Conservation (phyloP, 2,329 filamentous ascomycete genomes). For the Exophiala alcalophila region DNA sequence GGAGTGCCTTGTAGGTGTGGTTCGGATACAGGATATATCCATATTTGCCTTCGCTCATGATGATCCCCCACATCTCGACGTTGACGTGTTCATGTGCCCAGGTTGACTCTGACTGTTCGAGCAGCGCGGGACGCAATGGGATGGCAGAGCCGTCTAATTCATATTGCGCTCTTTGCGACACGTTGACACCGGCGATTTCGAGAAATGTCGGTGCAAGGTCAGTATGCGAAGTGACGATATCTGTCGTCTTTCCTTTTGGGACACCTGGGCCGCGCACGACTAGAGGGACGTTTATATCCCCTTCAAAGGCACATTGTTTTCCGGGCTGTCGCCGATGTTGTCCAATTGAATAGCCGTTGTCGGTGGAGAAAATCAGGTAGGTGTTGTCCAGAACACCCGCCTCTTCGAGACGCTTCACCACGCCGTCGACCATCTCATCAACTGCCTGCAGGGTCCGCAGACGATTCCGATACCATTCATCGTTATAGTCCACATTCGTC, state of each 20-base stretch:
- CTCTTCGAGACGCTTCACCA: conserved; percentile 44
- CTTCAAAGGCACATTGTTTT: conserved; percentile 58
- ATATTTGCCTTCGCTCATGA: conserved; percentile 35
- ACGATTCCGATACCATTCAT: conserved; percentile 52
- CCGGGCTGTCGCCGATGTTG: conserved; percentile 59
- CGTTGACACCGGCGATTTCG: conserved; percentile 18
- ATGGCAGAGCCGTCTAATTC: conserved; percentile 60
- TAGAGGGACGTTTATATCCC: conserved; percentile 60
- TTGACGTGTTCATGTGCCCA: conserved; percentile 55
- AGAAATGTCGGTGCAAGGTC: conserved; percentile 63
- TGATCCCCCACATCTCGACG: conserved; percentile 56
- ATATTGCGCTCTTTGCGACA: conserved; percentile 33
- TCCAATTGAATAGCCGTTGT: conserved; percentile 61
- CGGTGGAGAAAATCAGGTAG: conserved; percentile 59
- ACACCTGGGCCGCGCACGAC: conserved; percentile 60
- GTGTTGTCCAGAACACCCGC: conserved; percentile 49
- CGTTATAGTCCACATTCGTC: conserved; percentile 50
- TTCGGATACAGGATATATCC: conserved; percentile 23
- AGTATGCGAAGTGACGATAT: conserved; percentile 59
- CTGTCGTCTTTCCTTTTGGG: conserved; percentile 39
- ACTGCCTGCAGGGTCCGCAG: conserved; percentile 53
- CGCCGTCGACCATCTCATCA: conserved; percentile 51
- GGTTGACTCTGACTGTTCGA: conserved; percentile 28
- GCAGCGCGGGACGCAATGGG: conserved; percentile 32
- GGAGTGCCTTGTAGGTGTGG: conserved; percentile 41